These are phyloP conservation scores for Phytophthora europaea DNA, from an alignment of 352 stramenopile species.

Conservation along the genomic window DNA sequence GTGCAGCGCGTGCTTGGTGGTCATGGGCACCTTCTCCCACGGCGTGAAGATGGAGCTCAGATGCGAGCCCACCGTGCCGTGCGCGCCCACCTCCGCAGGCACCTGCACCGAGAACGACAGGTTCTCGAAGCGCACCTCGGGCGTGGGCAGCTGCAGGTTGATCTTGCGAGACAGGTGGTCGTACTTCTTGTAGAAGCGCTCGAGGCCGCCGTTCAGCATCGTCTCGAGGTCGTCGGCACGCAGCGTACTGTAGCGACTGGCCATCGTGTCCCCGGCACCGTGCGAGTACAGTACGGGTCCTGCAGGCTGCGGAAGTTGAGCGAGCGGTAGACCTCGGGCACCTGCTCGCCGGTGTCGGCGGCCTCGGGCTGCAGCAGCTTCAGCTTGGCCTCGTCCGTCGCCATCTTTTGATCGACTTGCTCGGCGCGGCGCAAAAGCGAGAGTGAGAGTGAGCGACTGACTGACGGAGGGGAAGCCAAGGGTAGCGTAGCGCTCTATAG, in stretches of 20 bases:
- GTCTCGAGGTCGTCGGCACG: too few relatives aligned
- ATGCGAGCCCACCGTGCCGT: too few relatives aligned
- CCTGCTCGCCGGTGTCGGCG: slow-evolving; percentile 26
- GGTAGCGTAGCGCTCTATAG: background rate
- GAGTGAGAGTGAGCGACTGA: background rate
- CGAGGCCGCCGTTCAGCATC: too few relatives aligned
- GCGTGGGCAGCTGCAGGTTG: too few relatives aligned
- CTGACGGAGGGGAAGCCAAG: background rate
- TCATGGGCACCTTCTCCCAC: slow-evolving; percentile 63
- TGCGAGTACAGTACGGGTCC: slow-evolving; percentile 64
- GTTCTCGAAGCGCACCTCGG: too few relatives aligned
- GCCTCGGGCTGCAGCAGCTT: slow-evolving; percentile 39
- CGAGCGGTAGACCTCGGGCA: slow-evolving; percentile 70
- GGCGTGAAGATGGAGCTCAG: slow-evolving; percentile 68
- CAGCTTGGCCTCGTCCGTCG: slow-evolving; percentile 5
- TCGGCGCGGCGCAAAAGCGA: background rate
- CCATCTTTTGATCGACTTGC: slow-evolving; percentile 2
- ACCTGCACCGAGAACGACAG: too few relatives aligned
- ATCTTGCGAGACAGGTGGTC: too few relatives aligned
- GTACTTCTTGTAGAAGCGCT: too few relatives aligned
- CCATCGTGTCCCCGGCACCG: slow-evolving; percentile 42
- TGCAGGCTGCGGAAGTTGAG: slow-evolving; percentile 75
- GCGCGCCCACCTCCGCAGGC: too few relatives aligned
- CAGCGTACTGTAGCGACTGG: background rate
- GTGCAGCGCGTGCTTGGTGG: slow-evolving; percentile 66